Base-by-base conservation (phyloP, 805 yeast genomes). In the Myxozyma neotropica region DNA sequence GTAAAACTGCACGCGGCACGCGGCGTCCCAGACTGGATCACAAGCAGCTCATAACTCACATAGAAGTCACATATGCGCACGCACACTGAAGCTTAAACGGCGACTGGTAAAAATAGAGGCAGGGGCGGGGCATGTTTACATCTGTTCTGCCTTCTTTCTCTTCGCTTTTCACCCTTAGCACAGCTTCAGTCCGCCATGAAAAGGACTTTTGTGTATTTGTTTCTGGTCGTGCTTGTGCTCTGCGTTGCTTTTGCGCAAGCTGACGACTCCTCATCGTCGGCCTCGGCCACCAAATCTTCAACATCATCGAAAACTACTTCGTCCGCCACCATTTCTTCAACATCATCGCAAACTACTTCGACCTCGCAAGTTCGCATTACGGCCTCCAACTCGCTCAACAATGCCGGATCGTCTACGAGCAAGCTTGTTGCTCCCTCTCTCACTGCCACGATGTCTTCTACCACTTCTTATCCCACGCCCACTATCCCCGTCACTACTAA, bases 401-500 rank as follows among this genome's bases (percentile, higher is more conserved):
- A 48, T 31, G 63, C 46, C 24, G 58, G 49, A 27, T 24, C 58
- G 12, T 21, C 55, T 3, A 13, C 57, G 17, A 4, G 49, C 46
- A 31, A 40, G 5, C 5, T 23, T 12, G 43, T 24, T 23, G 10
- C 53, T n/a, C 58, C 63, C 23, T 51, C 53, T 1, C 15, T 38
- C 21, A 23, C 55, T 10, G 13, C 58, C 2, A 31, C 64, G 12
- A 17, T 47, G 12, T 35, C 53, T 13, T 15, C 58, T 6, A 29
- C 42, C 42, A 15, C 35, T n/a, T 49, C 52, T 8, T 61, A 60
- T 7, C 85, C 86, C 1, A 64, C 79, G 1, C 74, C 83, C 15
- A 72, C 79, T 1, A 82, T 84, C 12, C 96, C 96, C 0, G 75
- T 85, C 1, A 78, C 82, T 42, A 67, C 66, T 17, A 74, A 79